A percentile compares a stretch with the other conserved stretches of the same genome.
These are phyloP conservation scores for Aspergillus baeticus DNA, from an alignment of 495 filamentous ascomycete genomes.

Conservation along the genomic window DNA sequence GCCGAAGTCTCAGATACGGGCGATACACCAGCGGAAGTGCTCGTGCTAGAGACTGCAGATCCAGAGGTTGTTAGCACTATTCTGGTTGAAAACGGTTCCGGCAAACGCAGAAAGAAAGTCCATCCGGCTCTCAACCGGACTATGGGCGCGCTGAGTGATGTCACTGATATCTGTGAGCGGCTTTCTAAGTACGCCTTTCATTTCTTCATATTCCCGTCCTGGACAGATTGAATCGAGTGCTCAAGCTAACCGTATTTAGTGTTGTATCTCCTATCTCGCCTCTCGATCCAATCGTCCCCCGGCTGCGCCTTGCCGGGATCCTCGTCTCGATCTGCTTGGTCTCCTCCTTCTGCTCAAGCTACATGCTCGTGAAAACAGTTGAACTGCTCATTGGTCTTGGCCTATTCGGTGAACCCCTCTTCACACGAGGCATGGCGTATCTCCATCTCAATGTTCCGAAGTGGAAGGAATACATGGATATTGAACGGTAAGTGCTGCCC, in stretches of 20 bases:
- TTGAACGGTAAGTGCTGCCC: conserved; percentile 53
- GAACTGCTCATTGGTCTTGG: conserved; percentile 64
- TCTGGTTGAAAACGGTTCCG: conserved; percentile 43
- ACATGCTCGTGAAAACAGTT: conserved; percentile 66
- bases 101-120: conserved; percentile 67
- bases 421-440: conserved; percentile 56
- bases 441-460: conserved; percentile 67
- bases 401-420: conserved; percentile 80
- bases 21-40: too few relatives aligned
- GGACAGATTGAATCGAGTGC: too few relatives aligned
- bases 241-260: too few relatives aligned
- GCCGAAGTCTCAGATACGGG: too few relatives aligned
- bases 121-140: conserved; percentile 71
- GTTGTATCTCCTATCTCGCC: conserved; percentile 39
- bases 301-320: conserved; percentile 60
- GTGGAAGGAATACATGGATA: conserved; percentile 74
- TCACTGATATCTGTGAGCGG: conserved; percentile 76
- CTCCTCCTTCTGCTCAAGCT: conserved; percentile 62
- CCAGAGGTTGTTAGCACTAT: conserved; percentile 47
- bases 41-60: conserved; percentile 34
- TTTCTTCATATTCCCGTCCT: too few relatives aligned
- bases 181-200: conserved; percentile 62
- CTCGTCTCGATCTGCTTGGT: conserved; percentile 57
- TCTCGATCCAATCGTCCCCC: conserved; percentile 62
- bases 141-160: conserved; percentile 73